These are phyloP conservation scores for Fomitopsis schrenkii DNA, from an alignment of 1,284 basidiomycete species.

Conservation along the genomic window DNA sequence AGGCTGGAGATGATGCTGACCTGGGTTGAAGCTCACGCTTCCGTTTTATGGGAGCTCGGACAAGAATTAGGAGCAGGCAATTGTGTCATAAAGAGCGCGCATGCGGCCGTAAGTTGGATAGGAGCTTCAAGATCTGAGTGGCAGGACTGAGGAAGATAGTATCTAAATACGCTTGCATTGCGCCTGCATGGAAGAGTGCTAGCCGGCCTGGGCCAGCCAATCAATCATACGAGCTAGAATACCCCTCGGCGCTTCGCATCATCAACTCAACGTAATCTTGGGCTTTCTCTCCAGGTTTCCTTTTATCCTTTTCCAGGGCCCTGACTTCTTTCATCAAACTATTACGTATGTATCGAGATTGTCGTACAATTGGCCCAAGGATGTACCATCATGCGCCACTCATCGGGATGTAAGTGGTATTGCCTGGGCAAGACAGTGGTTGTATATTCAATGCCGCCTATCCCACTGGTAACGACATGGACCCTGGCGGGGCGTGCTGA, in stretches of 20 bases:
- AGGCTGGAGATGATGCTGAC: not conserved
- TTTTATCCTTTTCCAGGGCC: not conserved
- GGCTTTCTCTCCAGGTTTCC: not conserved
- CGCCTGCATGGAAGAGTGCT: not conserved
- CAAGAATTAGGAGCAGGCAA: not conserved
- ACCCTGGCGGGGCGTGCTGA: too few relatives aligned
- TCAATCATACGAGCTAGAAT: conserved; percentile 24
- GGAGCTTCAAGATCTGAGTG: conserved; percentile 3
- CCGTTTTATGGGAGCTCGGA: not conserved
- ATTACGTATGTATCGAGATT: not conserved
- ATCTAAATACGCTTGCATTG: conserved; percentile 11
- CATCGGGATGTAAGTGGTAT: too few relatives aligned
- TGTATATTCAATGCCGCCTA: too few relatives aligned
- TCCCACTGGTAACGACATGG: too few relatives aligned
- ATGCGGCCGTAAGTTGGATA: not conserved
- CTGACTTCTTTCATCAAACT: not conserved
- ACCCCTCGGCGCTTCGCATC: conserved; percentile 12
- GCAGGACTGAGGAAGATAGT: conserved; percentile 9
- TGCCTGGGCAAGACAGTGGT: too few relatives aligned
- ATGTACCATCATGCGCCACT: too few relatives aligned
- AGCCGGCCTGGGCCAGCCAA: conserved; percentile 21
- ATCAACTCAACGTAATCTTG: conserved; percentile 5
- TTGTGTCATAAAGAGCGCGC: conserved; percentile 1
- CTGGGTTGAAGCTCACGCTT: not conserved
- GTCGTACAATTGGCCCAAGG: not conserved